phyloP scores from a whole-genome alignment of 1,139 yeast species.

The Candida sp. region DNA sequence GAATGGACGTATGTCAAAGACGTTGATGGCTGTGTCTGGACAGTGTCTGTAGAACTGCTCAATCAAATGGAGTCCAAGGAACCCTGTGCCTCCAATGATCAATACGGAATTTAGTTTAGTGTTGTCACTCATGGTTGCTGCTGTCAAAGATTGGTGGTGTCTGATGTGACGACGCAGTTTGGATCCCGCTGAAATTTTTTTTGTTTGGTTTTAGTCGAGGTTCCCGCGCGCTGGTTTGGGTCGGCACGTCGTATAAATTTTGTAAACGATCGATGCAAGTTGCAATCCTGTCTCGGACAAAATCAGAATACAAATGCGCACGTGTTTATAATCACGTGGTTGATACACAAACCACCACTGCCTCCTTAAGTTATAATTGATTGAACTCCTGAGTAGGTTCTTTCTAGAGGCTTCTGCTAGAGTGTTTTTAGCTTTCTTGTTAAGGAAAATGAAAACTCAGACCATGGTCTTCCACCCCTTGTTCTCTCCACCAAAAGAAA shows the following conservation, averaged over 20 bases:
- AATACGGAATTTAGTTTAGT: slow-evolving; percentile 48
- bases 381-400: too few species aligned
- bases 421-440: too few species aligned
- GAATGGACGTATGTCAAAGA: slow-evolving; percentile 89
- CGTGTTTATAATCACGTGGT: too few species aligned
- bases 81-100: slow-evolving; percentile 94
- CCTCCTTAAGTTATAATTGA: too few species aligned
- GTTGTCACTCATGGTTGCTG: slow-evolving; percentile 1
- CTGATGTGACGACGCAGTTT: neutral
- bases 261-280: too few species aligned
- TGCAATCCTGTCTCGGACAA: too few species aligned
- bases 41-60: slow-evolving; percentile 75
- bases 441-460: too few species aligned
- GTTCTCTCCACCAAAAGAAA: too few species aligned
- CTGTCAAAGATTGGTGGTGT: neutral
- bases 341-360: too few species aligned
- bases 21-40: slow-evolving; percentile 79
- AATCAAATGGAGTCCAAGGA: slow-evolving; percentile 88
- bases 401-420: too few species aligned
- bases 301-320: too few species aligned
- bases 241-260: neutral
- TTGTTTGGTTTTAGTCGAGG: neutral
- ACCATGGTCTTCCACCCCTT: too few species aligned
- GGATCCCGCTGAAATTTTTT: neutral
- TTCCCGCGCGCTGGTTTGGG: neutral